phyloP scores from a whole-genome alignment of 179 eudicot genomes.

The Carnegiea gigantea region DNA sequence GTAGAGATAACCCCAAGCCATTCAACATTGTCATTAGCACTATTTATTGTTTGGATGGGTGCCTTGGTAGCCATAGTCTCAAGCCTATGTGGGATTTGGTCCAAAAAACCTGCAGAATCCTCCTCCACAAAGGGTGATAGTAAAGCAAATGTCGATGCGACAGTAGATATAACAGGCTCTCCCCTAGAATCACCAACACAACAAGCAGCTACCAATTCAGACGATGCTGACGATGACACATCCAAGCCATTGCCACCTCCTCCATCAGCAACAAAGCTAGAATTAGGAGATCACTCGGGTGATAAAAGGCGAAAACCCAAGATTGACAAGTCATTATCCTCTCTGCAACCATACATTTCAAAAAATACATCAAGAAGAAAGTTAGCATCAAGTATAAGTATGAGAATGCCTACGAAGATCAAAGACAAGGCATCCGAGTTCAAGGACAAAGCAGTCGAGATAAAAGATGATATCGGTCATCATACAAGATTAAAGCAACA shows the following conservation, averaged over 20 bases:
- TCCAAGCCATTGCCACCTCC: constrained; percentile 53
- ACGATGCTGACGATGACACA: neutral
- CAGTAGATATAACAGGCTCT: constrained; percentile 12
- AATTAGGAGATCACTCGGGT: constrained; percentile 7
- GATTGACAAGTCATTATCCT: constrained; percentile 35
- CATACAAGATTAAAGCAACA: constrained; percentile 43
- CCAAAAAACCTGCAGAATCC: constrained; percentile 20
- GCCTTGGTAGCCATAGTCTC: constrained; percentile 41
- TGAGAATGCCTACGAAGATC: constrained; percentile 36
- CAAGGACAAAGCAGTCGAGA: constrained; percentile 26
- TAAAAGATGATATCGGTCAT: constrained; percentile 15
- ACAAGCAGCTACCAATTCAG: neutral
- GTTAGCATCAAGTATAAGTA: constrained; percentile 56
- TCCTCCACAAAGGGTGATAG: neutral
- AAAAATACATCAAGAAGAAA: constrained; percentile 29
- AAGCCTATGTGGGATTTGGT: constrained; percentile 50
- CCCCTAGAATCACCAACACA: neutral
- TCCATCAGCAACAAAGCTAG: constrained; percentile 30
- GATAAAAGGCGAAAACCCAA: constrained; percentile 17
- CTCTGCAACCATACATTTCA: constrained; percentile 41
- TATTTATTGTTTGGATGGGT: constrained; percentile 30
- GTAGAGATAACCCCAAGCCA: constrained; percentile 24
- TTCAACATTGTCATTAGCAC: constrained; percentile 26
- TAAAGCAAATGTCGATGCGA: neutral
- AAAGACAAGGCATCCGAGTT: constrained; percentile 25